Conservation (phyloP, 441 rosid genomes). For the Bruguiera hainesii region DNA sequence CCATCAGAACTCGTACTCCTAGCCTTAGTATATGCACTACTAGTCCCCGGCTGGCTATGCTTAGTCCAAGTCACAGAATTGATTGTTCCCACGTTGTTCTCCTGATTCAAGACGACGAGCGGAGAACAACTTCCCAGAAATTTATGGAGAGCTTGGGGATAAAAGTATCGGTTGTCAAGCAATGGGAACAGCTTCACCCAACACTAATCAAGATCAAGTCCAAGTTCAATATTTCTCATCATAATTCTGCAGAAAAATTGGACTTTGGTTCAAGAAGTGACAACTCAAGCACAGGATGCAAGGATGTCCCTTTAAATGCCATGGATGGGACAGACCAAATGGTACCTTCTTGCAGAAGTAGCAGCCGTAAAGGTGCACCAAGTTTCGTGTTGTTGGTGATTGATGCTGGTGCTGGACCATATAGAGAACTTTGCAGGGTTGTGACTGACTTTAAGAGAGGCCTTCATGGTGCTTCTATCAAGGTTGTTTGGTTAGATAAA, state of each 20-base stretch:
- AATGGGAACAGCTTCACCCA: constrained; percentile 36
- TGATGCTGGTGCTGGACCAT: constrained; percentile 53
- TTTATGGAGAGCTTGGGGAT: constrained; percentile 54
- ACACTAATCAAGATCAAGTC: constrained; percentile 32
- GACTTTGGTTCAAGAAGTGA: constrained; percentile 35
- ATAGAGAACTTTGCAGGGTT: constrained; percentile 28
- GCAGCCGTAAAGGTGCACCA: constrained; percentile 12
- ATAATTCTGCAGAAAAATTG: constrained; percentile 37
- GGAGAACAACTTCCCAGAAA: constrained; percentile 40
- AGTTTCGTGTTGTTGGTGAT: constrained; percentile 52
- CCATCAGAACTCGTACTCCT: constrained; percentile 27
- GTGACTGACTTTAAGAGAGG: constrained; percentile 47
- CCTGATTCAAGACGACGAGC: constrained; percentile 42
- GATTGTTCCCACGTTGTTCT: constrained; percentile 73
- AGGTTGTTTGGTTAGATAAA: constrained; percentile 73
- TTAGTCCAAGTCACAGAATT: constrained; percentile 34
- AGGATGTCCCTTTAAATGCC: constrained; percentile 43
- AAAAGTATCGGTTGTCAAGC: constrained; percentile 38
- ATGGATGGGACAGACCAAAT: constrained; percentile 38
- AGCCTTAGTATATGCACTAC: constrained; percentile 19
- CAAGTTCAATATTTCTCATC: constrained; percentile 35
- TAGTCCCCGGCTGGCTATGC: constrained; percentile 38
- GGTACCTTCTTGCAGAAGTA: constrained; percentile 18
- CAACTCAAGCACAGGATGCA: constrained; percentile 24
- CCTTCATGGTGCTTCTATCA: constrained; percentile 31